phyloP scores from a whole-genome alignment of 345 rosid species.

The Camelina sativa region DNA sequence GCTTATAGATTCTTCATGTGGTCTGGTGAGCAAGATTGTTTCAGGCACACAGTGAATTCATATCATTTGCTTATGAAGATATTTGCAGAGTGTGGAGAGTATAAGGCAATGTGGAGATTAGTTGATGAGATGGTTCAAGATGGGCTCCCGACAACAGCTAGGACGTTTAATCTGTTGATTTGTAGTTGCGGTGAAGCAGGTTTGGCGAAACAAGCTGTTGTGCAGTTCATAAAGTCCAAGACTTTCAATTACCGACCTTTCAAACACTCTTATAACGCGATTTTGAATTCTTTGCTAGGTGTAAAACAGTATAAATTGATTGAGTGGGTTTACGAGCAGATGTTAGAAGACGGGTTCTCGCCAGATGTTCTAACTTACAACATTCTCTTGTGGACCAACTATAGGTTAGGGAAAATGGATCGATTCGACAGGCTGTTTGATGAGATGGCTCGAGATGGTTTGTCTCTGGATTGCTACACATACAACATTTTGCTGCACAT shows the following conservation, averaged over 20 bases:
- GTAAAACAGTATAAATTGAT: slow-evolving; percentile 73
- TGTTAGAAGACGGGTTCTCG: slow-evolving; percentile 62
- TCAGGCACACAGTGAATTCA: slow-evolving; percentile 63
- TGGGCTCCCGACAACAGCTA: slow-evolving; percentile 72
- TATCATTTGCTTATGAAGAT: slow-evolving; percentile 86
- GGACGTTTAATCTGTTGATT: slow-evolving; percentile 84
- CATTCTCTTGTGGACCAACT: slow-evolving; percentile 71
- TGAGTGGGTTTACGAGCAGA: slow-evolving; percentile 86
- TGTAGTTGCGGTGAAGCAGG: slow-evolving; percentile 81
- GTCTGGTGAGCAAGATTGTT: slow-evolving; percentile 63
- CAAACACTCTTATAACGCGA: slow-evolving; percentile 78
- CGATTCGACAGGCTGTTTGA: slow-evolving; percentile 71
- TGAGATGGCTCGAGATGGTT: slow-evolving; percentile 69
- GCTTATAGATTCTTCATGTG: slow-evolving; percentile 80
- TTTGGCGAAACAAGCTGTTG: slow-evolving; percentile 68
- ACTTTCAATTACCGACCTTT: slow-evolving; percentile 74
- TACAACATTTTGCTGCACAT: slow-evolving; percentile 81
- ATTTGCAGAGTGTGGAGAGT: slow-evolving; percentile 77
- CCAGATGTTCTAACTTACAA: slow-evolving; percentile 79
- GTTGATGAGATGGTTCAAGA: slow-evolving; percentile 85
- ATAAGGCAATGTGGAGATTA: slow-evolving; percentile 89
- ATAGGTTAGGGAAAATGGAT: slow-evolving; percentile 71
- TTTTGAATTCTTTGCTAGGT: slow-evolving; percentile 61
- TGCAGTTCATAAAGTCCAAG: slow-evolving; percentile 81
- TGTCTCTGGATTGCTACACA: slow-evolving; percentile 79